These are phyloP conservation scores for Tephrocybe sp. DNA, from an alignment of 768 basidiomycete genomes.

Conservation along the genomic window DNA sequence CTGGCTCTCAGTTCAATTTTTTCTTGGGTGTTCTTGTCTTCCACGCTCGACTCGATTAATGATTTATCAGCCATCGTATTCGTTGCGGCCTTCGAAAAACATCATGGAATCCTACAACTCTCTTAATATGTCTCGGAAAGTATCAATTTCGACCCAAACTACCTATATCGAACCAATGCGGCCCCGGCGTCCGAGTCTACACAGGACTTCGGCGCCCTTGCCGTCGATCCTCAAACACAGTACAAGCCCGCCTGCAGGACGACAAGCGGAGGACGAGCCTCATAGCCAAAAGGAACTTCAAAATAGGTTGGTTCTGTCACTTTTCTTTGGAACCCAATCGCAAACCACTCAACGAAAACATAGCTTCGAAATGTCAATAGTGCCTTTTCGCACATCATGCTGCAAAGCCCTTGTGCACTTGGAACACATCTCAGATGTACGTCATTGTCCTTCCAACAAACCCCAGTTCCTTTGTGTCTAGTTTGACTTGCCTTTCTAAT, in stretches of 20 bases:
- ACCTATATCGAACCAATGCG: background rate
- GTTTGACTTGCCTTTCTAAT: background rate
- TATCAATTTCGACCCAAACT: background rate
- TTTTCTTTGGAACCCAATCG: background rate
- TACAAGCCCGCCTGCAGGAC: too few relatives aligned
- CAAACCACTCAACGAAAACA: background rate
- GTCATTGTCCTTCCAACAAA: background rate
- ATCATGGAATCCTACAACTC: background rate
- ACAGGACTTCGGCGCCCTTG: conserved; percentile 7
- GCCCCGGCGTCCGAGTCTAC: background rate
- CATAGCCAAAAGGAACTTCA: background rate
- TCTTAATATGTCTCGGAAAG: background rate
- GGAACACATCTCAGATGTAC: conserved; percentile 17
- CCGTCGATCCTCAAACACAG: conserved; percentile 11
- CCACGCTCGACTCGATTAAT: background rate
- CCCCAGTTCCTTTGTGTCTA: background rate
- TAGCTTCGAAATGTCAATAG: conserved; percentile 17
- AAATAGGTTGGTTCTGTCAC: background rate
- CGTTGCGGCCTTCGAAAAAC: background rate
- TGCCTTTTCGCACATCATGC: conserved; percentile 13
- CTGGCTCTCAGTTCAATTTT: background rate
- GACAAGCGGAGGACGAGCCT: background rate
- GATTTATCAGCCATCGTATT: conserved; percentile 1
- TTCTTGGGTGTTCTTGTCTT: background rate
- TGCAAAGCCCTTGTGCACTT: conserved; percentile 11